Evolutionary conservation across 495 filamentous ascomycete genomes (phyloP), one percentile per base, ranked within the genome.

Genomic region (Annulohypoxylon bovei): DNA sequence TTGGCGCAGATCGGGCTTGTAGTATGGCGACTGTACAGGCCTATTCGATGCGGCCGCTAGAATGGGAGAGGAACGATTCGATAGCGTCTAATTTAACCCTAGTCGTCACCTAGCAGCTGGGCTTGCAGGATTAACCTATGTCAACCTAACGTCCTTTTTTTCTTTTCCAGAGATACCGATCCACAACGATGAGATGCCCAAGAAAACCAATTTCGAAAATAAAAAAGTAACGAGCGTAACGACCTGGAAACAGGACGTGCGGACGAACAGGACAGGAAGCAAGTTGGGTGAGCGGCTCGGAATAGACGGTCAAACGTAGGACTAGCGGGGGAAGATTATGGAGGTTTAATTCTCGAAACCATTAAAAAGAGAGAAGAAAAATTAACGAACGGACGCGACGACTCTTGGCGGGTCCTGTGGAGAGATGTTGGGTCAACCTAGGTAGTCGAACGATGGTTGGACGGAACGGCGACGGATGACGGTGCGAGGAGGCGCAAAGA

Each of bases 161-260:
- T 22, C 39, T 50, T 22, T 66, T 63, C 49, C 47, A 58, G 65
- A 69, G 54, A 75, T 65, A 16, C 73, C 56, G 66, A 66, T 68
- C 54, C 42, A 65, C 66, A 64, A 61, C 62, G 49, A 49, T 40
- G 55, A 62, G 32, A 39, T 37, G 53, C 53, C 53, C 53, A 56
- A 56, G 57, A 70, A 74, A 42, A 61, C 46, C 62, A 57, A 67
- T 56, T 46, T 60, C 63, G 46, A 56, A 70, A 35, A 42, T 42
- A 70, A 75, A 70, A 75, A 59, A 52, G 68, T 67, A 77, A 77
- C 75, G 73, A 77, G 65, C 75, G 73, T 57, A 64, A 74, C 60
- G 58, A 55, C 70, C 67, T 67, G 60, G 62, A 62, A 56, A 62
- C 61, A 73, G 71, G 72, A 60, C 57, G 61, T 69, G 70, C 50